Conservation (phyloP, 2,329 filamentous ascomycete genomes). For the Botrytis fragariae region DNA sequence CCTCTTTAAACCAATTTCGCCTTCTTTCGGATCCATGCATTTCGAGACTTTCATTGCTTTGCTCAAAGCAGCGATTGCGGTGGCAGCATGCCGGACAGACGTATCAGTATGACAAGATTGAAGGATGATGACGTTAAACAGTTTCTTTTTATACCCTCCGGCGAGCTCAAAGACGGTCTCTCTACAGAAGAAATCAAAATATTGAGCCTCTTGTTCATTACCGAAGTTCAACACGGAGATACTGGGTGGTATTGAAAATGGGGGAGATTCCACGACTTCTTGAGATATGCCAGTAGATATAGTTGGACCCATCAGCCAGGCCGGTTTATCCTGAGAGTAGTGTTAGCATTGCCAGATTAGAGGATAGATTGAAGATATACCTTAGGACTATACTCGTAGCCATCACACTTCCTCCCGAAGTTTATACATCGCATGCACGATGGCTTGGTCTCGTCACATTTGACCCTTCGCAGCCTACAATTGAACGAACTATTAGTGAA, state of each 20-base stretch:
- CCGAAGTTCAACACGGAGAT: conserved; percentile 22
- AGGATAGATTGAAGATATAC: not conserved
- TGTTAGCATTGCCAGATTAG: not conserved
- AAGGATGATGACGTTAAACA: conserved; percentile 28
- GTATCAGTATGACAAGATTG: conserved; percentile 25
- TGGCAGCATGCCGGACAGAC: conserved; percentile 23
- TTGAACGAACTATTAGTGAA: not conserved
- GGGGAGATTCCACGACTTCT: not conserved
- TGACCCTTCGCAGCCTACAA: conserved; percentile 19
- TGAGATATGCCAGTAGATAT: conserved; percentile 19
- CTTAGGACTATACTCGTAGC: conserved; percentile 21
- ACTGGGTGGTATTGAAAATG: not conserved
- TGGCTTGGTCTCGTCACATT: conserved; percentile 23
- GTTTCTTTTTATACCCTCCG: conserved; percentile 20
- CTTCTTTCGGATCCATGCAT: not conserved
- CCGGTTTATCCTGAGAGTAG: conserved; percentile 15
- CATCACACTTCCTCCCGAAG: conserved; percentile 21
- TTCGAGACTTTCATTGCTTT: conserved; percentile 23
- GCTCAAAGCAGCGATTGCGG: conserved; percentile 27
- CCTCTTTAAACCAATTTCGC: not conserved
- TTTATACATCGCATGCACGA: conserved; percentile 19
- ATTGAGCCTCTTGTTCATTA: conserved; percentile 26
- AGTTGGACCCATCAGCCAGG: conserved; percentile 17
- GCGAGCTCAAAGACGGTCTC: conserved; percentile 26
- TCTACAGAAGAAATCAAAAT: conserved; percentile 29